Base-by-base conservation (phyloP, 345 rosid genomes). In the Eucalyptus victrix region DNA sequence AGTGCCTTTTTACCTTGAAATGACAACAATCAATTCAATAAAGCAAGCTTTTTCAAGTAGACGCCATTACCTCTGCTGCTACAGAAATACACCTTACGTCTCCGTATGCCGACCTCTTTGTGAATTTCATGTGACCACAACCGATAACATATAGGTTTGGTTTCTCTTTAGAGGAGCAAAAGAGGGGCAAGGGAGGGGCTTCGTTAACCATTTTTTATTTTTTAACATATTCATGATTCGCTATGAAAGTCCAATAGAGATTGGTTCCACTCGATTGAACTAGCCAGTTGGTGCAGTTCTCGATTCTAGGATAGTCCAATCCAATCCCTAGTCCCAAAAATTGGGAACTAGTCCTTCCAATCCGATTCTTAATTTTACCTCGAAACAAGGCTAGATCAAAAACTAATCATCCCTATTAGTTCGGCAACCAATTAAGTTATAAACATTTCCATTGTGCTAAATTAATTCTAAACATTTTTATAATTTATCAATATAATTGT, bases 201-300 rank as follows among this genome's bases (percentile, higher is more conserved):
- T 53, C 10, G 58, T 53, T 53, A 53, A 21, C 1, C 58, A 3
- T 19, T 7, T 19, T 51, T 51, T 44, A 2, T 42, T 19, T 53
- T 53, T 19, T 3, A 53, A 21, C 5, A 53, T 53, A 53, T 53
- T 53, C 9, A 53, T 2, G 26, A 53, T 53, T 53, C 0, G 1
- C 26, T 53, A 53, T 1, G 5, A 53, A 53, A 53, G 58, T 53
- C 58, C 26, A 53, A 53, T 53, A 21, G 58, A 21, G 10, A 53
- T 53, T 8, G 58, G 26, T 21, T 21, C 58, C 26, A 53, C 58
- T 53, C 24, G 5, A 53, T 8, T 0, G 5, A 53, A 53, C 58
- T 53, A 0, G 11, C 2, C 1, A 0, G 0, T 53, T 7, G 58
- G 2, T 19, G 58, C 4, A 1, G 2, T 8, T 53, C 58, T 53